Base-by-base conservation (phyloP, 192 early-diverging fungal species). In the Coemansia biformis region DNA sequence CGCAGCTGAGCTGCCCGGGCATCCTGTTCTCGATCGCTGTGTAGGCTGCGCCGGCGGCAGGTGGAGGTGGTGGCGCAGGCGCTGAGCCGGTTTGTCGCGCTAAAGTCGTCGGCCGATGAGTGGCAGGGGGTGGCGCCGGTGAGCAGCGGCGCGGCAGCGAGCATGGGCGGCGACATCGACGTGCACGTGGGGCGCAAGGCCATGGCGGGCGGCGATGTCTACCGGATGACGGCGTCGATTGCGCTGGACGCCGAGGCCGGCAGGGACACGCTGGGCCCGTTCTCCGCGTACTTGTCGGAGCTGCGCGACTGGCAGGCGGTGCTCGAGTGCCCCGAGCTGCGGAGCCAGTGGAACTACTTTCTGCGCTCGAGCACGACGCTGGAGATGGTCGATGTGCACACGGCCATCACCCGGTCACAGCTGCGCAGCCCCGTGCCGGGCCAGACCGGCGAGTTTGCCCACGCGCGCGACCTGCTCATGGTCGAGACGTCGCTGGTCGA, bases 261-360 rank as follows among this genome's bases (percentile, higher is more conserved):
- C 36, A 40, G 41, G 5, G 63, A 66, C 38, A 63, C 70, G n/a
- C 64, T 67, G 52, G 71, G 71, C 5, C 46, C 45, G 24, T 63
- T 62, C 23, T 58, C 70, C 0, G 51, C 63, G 12, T 66, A 75
- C 28, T 33, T 67, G 3, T 67, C 64, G 1, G 71, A 75, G 32
- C 64, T 75, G 36, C 71, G 71, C 36, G 71, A 75, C 55, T 75
- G 71, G 71, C 71, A 75, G 48, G 63, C 63, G 3, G 59, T 66
- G 14, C 46, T 75, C 22, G 71, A 75, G 41, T 59, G 71, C 32
- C 71, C 71, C 1, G 71, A 64, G 15, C 43, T 75, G 26, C 71
- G 71, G n/a, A 49, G 46, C 23, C 29, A 46, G 40, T 75, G 71
- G 71, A 75, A 75, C 63, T 59, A 75, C 38, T 75, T 59, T 44